phyloP scores from a whole-genome alignment of 2,329 filamentous ascomycete species.

The Penicillium sp. region DNA sequence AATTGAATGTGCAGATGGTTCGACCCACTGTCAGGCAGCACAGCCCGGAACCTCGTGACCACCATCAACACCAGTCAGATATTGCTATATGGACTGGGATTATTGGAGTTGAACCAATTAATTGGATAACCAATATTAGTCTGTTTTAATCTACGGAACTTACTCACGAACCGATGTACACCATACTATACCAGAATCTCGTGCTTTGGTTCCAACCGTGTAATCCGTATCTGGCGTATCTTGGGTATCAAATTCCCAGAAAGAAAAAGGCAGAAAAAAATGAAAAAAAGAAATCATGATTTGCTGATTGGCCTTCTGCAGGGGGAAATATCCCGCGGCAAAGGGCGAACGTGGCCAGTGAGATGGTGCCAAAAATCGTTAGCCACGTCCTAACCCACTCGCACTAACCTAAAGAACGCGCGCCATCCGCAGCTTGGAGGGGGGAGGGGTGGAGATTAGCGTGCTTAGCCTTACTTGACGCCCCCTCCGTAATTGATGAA shows the following conservation, averaged over 20 bases:
- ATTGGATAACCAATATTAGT: neutral
- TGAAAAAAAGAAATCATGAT: conserved; percentile 1
- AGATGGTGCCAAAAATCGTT: conserved; percentile 1
- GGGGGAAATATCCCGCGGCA: conserved; percentile 11
- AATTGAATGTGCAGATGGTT: neutral
- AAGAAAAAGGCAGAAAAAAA: neutral
- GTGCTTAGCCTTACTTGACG: neutral
- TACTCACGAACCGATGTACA: too few species aligned
- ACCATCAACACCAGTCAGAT: neutral
- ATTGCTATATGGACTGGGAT: neutral
- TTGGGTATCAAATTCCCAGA: neutral
- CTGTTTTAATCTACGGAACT: neutral
- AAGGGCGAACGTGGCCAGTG: conserved; percentile 2
- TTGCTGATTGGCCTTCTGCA: conserved; percentile 5
- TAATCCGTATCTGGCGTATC: neutral
- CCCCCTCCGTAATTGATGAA: conserved; percentile 9
- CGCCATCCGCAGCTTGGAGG: conserved; percentile 10
- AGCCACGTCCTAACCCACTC: conserved; percentile 4
- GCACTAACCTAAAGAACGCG: conserved; percentile 13
- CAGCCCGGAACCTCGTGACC: conserved; percentile 1
- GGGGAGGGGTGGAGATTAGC: neutral
- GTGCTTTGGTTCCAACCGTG: too few species aligned
- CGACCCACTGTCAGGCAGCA: conserved; percentile 4
- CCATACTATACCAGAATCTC: too few species aligned
- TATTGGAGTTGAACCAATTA: neutral